Conservation (phyloP, 768 basidiomycete genomes). For the Serendipita indica region DNA sequence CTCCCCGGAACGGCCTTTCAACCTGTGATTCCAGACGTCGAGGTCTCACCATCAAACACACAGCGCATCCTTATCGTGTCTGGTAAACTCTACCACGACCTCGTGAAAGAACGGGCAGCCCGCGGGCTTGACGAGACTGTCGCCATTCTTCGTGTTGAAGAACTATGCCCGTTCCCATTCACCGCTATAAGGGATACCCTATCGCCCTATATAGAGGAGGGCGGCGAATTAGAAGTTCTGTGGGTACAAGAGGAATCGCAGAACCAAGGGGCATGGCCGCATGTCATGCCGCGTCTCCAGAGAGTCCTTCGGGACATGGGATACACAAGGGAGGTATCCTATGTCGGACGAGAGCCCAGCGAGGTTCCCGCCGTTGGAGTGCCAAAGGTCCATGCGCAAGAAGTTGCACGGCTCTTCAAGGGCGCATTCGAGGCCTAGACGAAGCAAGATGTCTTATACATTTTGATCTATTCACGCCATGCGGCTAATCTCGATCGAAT, state of each 20-base stretch:
- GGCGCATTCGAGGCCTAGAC: conserved; percentile 31
- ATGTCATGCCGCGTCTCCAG: conserved; percentile 45
- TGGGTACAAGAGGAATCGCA: conserved; percentile 83
- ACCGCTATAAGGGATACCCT: conserved; percentile 33
- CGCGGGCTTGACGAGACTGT: conserved; percentile 34
- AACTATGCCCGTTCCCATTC: conserved; percentile 82
- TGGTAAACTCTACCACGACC: conserved; percentile 83
- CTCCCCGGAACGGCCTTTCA: conserved; percentile 45
- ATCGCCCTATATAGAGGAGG: conserved; percentile 25
- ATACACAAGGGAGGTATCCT: conserved; percentile 27
- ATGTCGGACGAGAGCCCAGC: conserved; percentile 54
- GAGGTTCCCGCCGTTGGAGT: conserved; percentile 67
- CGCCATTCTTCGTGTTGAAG: conserved; percentile 67
- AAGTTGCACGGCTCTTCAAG: conserved; percentile 48
- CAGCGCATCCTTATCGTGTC: conserved; percentile 58
- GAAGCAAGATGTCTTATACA: background rate
- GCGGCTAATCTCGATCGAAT: background rate
- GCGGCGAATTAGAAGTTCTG: conserved; percentile 24
- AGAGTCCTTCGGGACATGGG: conserved; percentile 33
- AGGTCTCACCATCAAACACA: conserved; percentile 24
- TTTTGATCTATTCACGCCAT: background rate
- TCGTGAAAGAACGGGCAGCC: conserved; percentile 50
- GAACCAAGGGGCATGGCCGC: conserved; percentile 72
- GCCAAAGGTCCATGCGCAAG: conserved; percentile 47
- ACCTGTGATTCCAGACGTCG: conserved; percentile 49